These are phyloP conservation scores for Zizania palustris DNA, from an alignment of 202 grass and related monocot species.

Conservation along the genomic window DNA sequence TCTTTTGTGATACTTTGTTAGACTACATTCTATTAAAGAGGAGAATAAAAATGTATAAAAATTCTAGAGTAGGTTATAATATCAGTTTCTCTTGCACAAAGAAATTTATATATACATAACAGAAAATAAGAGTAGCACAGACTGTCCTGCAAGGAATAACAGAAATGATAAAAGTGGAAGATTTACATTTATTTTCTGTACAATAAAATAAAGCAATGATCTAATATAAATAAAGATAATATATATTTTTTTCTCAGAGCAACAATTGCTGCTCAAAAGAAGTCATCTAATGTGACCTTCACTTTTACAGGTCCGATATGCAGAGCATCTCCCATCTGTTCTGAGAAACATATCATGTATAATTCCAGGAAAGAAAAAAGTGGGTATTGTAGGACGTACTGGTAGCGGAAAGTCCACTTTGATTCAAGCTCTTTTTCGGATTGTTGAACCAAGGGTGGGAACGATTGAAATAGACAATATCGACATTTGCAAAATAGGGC, in stretches of 20 bases:
- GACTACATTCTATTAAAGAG: conserved; percentile 22
- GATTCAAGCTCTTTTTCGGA: conserved; percentile 88
- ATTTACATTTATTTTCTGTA: conserved; percentile 20
- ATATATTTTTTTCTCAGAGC: conserved; percentile 4
- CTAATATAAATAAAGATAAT: not conserved
- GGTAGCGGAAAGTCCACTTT: conserved; percentile 94
- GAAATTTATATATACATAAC: conserved; percentile 6
- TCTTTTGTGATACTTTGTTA: not conserved
- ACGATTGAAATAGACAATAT: conserved; percentile 84
- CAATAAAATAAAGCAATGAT: conserved; percentile 11
- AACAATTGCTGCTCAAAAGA: not conserved
- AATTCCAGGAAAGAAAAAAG: conserved; percentile 94
- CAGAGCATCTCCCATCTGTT: conserved; percentile 92
- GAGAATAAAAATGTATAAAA: not conserved
- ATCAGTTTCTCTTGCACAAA: not conserved
- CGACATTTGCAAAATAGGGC: conserved; percentile 84
- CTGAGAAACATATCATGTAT: conserved; percentile 84
- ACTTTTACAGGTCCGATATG: conserved; percentile 88
- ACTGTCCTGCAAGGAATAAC: conserved; percentile 2
- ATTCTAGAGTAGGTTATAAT: not conserved
- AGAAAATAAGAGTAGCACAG: not conserved
- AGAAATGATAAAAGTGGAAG: not conserved
- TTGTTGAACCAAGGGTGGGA: conserved; percentile 84
- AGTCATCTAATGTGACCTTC: conserved; percentile 34
- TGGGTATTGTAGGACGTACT: conserved; percentile 92